Percentiles rank a stretch among this genome's conserved stretches.
Evolutionary conservation across 2,329 filamentous ascomycete species (phyloP).

Genomic region (Clathrospora elynae): DNA sequence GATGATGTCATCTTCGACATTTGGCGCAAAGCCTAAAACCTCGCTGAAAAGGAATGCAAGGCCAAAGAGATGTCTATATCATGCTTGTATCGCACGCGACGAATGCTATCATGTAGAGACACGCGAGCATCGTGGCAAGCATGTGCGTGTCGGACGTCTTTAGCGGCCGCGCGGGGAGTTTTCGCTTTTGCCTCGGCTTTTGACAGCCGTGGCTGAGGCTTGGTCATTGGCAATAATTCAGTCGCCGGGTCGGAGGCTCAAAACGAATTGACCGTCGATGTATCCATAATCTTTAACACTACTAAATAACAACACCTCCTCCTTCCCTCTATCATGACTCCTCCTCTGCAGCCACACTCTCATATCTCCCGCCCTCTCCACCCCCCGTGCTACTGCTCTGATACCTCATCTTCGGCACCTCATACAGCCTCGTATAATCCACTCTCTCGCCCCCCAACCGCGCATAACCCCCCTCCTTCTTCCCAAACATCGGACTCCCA

Average conservation of each 20-base stretch:
- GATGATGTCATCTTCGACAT: constrained; percentile 43
- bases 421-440: constrained; percentile 89
- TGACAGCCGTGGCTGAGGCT: constrained; percentile 8
- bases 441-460: constrained; percentile 77
- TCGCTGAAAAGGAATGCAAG: neutral
- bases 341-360: constrained; percentile 58
- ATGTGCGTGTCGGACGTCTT: constrained; percentile 22
- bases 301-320: neutral
- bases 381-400: constrained; percentile 45
- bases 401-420: constrained; percentile 74
- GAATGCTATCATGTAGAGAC: constrained; percentile 7
- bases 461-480: constrained; percentile 73
- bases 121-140: constrained; percentile 11
- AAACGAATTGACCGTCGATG: neutral
- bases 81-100: constrained; percentile 11
- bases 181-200: constrained; percentile 29
- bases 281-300: neutral
- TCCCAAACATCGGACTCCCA: constrained; percentile 77
- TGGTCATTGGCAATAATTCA: constrained; percentile 10
- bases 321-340: constrained; percentile 20
- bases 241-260: constrained; percentile 4
- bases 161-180: constrained; percentile 29
- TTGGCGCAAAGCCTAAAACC: constrained; percentile 5
- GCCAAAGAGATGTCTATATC: constrained; percentile 9
- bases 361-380: constrained; percentile 57